Evolutionary conservation across 2,329 filamentous ascomycete species (phyloP), one percentile per base, ranked within the genome.

Genomic region (Microsporum ferrugineum): DNA sequence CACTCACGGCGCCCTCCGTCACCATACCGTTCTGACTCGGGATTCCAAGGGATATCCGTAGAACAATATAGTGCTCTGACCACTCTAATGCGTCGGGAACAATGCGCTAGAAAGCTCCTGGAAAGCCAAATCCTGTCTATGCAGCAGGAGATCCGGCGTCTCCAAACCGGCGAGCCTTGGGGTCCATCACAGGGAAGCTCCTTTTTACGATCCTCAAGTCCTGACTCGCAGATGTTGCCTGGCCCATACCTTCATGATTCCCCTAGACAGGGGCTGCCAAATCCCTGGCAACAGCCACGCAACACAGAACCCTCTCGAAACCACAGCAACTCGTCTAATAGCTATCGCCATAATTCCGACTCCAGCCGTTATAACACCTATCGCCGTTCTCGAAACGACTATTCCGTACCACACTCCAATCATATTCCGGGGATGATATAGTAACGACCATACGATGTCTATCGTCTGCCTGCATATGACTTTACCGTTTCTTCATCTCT

Each of bases 21-120:
- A 17, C 66, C 66, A 5, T 74, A 72, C 0, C 58, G 71, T n/a
- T 66, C 66, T 6, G 70, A 71, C 23, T 67, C 66, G 7, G 72
- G 75, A 49, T 68, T 70, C 57, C 64, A 66, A 34, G 67, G 69
- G 5, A 75, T 77, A 45, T 77, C 77, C 3, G 71, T 77, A 14
- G 77, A 79, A 47, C 76, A 79, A 60, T 78, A 79, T 64, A 77
- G 75, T 61, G 73, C 75, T 0, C 69, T 79, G 1, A 72, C 78
- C 33, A 77, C 73, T 10, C 70, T 79, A 1, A 70, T 80, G 10
- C 72, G 76, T 4, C 70, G 76, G 56, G 78, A 80, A 63, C 76
- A 79, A 63, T 72, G 71, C 3, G 77, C 78, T 1, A 76, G 78
- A 34, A 71, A 75, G 41, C 71, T 70, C 27, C 69, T 80, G 1